Base-by-base conservation (phyloP, 2,329 filamentous ascomycete species). In the Rutstroemia sydowiana region DNA sequence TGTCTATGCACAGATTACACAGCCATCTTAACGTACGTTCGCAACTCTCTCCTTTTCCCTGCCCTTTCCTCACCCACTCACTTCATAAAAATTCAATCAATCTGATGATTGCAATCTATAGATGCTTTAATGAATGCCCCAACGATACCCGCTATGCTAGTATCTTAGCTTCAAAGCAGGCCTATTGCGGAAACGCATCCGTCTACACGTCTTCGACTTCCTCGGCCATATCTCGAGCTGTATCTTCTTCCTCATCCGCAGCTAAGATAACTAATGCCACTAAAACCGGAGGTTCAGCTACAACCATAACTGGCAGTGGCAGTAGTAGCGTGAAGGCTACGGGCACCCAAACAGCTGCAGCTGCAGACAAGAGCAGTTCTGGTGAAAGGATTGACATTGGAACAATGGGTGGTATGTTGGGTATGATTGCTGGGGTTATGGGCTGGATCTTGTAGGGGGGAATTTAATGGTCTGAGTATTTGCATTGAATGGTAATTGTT, bases 71-170 rank as follows among this genome's bases (percentile, higher is more conserved):
- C 20, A 41, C 28, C 48, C 30, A 31, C 28, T 23, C 16, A 26
- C 31, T 28, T n/a, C n/a, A 49, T 45, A 8, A 21, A 31, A 21
- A 11, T 11, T 14, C 6, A 41, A n/a, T 6, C 11, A 23, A 40
- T 18, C 45, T 52, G 59, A 52, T 57, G 56, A 55, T 40, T 11
- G 9, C 46, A 13, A 21, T 10, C 16, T 18, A 30, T 53, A 75
- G 73, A 30, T 84, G 81, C 75, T 84, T 81, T 71, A 76, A 77
- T 71, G 80, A 81, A 71, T 84, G 82, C 70, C 79, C 80, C 48
- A 66, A 70, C 57, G 72, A 75, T 60, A 56, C 69, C 14, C 66
- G 65, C 45, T 52, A 56, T 23, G 31, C 51, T 8, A 42, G 45
- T 3, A 51, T 54, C 31, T 52, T 54, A 1, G 57, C 56, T 16